A percentile compares a stretch with the other conserved stretches of the same genome.
phyloP scores from a whole-genome alignment of 1,284 basidiomycete species.

The Ustilago shanxiensis region DNA sequence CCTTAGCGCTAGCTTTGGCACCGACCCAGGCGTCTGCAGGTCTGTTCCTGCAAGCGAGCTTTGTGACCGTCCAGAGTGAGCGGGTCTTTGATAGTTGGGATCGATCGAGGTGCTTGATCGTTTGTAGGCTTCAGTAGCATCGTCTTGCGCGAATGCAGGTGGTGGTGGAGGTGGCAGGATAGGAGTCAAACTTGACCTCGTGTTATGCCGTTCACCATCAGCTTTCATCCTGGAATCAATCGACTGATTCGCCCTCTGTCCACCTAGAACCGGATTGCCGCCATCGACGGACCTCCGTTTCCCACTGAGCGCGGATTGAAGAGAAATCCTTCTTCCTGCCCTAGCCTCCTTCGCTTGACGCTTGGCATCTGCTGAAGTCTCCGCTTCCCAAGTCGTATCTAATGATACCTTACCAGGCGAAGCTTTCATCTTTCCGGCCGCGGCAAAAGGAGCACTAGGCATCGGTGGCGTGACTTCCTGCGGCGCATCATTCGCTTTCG shows the following conservation, averaged over 20 bases:
- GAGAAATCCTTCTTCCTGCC: slow-evolving; percentile 15
- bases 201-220: neutral
- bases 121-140: neutral
- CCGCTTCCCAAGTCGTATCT: slow-evolving; percentile 23
- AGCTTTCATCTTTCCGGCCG: slow-evolving; percentile 1
- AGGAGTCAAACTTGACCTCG: neutral
- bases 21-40: slow-evolving; percentile 4
- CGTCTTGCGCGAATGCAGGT: neutral
- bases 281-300: slow-evolving; percentile 21
- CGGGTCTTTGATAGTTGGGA: slow-evolving; percentile 1
- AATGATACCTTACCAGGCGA: slow-evolving; percentile 16
- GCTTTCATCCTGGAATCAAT: neutral
- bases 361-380: neutral
- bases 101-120: slow-evolving; percentile 9
- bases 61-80: neutral
- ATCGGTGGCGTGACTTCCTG: slow-evolving; percentile 19
- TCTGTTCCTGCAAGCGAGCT: slow-evolving; percentile 15
- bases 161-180: neutral
- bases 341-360: slow-evolving; percentile 8
- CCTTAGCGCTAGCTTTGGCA: slow-evolving; percentile 49
- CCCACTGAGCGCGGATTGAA: slow-evolving; percentile 16
- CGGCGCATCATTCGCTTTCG: neutral
- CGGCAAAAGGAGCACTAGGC: slow-evolving; percentile 5
- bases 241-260: neutral
- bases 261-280: neutral